Evolutionary conservation across 768 basidiomycete species (phyloP), one percentile per base, ranked within the genome.

Genomic region (Guyanaporus albipodus): DNA sequence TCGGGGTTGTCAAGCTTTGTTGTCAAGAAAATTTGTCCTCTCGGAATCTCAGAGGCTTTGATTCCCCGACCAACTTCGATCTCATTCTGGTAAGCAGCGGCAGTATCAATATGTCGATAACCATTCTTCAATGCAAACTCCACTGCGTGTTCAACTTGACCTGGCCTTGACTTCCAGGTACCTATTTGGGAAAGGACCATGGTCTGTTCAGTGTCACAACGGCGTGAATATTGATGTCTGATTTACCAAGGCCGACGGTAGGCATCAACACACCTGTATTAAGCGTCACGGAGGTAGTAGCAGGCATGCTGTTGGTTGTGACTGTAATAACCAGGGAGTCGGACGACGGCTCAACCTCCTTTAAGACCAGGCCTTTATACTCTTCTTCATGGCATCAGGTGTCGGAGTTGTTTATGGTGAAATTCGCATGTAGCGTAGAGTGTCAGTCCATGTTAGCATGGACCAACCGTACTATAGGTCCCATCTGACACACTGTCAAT

Each of bases 191-290:
- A 43, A 27, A 33, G 15, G 12, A 45, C 26, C 10, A 35, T 29
- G 32, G 29, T n/a, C 35, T 22, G 15, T 15, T 55, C 23, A 49
- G 29, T 10, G n/a, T n/a, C n/a, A 2, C 10, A 29, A 18, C 10
- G 15, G 17, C 8, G 11, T 2, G 27, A 14, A 34, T 29, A 12
- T 21, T 28, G 28, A 4, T 23, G 42, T 26, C 22, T 4, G 22
- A 54, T 69, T 29, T 53, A 76, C 82, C 84, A 44, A 88, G 76
- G 38, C 83, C 83, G 29, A 90, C 69, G 14, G 79, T 79, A 59
- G 88, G 87, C 75, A 92, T 91, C 57, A 77, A 71, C 40, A 78
- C 79, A 21, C 87, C 86, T 22, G 83, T 89, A 73, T 87, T 89
- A 55, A 91, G 79, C 50, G 75, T 84, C 37, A 82, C 70, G 22